phyloP scores from a whole-genome alignment of 225 moss, liverwort and hornwort genomes.

The Pseudisothecium myosuroides region DNA sequence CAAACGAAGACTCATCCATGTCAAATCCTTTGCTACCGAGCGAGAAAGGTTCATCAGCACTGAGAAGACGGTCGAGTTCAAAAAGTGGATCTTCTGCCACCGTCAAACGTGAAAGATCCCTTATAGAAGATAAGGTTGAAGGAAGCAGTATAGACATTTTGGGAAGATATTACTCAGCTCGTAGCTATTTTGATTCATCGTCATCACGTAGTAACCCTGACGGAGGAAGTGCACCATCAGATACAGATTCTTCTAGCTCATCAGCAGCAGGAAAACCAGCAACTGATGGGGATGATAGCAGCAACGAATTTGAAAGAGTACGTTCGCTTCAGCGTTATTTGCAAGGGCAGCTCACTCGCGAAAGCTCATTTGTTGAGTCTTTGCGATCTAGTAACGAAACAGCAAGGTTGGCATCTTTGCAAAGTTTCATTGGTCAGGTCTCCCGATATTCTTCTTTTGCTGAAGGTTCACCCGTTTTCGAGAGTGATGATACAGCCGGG shows the following conservation, averaged over 20 bases:
- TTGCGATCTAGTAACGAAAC: constrained; percentile 11
- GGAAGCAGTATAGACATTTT: neutral
- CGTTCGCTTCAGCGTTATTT: constrained; percentile 25
- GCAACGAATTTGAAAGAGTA: neutral
- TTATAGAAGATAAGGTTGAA: neutral
- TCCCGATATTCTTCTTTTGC: neutral
- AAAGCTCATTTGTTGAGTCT: constrained; percentile 13
- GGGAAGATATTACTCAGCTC: constrained; percentile 33
- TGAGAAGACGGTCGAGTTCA: constrained; percentile 2
- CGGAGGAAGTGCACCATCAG: constrained; percentile 1
- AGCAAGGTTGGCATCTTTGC: constrained; percentile 4
- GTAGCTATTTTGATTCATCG: constrained; percentile 28
- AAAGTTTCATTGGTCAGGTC: neutral
- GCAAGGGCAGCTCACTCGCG: constrained; percentile 16
- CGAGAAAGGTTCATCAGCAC: neutral
- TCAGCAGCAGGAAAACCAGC: neutral
- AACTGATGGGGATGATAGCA: neutral
- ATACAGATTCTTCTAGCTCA: constrained; percentile 2
- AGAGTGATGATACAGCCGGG: neutral
- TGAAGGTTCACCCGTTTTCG: neutral
- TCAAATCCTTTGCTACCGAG: neutral
- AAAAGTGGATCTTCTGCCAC: neutral
- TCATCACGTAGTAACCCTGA: constrained; percentile 24
- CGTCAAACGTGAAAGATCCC: constrained; percentile 3
- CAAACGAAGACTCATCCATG: neutral